Evolutionary conservation across 176 grass and related monocot genomes (phyloP).

Genomic region (Typha latifolia): DNA sequence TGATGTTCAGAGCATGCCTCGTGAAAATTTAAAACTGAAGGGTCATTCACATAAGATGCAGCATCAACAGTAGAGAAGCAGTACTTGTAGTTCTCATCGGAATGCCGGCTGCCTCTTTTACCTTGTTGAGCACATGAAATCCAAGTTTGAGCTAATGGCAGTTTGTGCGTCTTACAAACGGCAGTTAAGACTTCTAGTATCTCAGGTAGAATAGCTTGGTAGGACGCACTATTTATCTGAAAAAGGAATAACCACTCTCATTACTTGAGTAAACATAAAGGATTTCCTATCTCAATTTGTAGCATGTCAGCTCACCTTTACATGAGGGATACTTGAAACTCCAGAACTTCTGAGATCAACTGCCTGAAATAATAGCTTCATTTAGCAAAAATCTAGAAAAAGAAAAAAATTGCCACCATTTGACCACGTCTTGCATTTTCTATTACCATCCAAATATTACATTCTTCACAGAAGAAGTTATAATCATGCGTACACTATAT

Average conservation of each 20-base stretch:
- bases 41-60: constrained; percentile 63
- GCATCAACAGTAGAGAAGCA: constrained; percentile 72
- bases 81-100: constrained; percentile 65
- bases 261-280: constrained; percentile 19
- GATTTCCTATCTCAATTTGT: background rate
- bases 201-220: constrained; percentile 78
- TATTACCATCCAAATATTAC: background rate
- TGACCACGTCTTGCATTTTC: background rate
- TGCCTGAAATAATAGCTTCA: constrained; percentile 41
- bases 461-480: background rate
- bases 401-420: background rate
- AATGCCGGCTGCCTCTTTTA: constrained; percentile 76
- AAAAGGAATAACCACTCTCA: constrained; percentile 23
- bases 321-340: constrained; percentile 44
- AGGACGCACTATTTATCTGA: constrained; percentile 64
- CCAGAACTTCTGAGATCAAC: constrained; percentile 78
- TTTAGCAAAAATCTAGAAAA: constrained; percentile 6
- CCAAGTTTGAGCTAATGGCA: constrained; percentile 96
- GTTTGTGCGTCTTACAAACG: constrained; percentile 56
- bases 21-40: constrained; percentile 53
- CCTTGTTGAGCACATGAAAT: constrained; percentile 71
- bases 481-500: background rate
- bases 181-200: constrained; percentile 66
- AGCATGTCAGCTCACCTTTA: constrained; percentile 32
- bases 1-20: constrained; percentile 90